phyloP scores from a whole-genome alignment of 352 stramenopile genomes.

The Phytophthora podocarpi region DNA sequence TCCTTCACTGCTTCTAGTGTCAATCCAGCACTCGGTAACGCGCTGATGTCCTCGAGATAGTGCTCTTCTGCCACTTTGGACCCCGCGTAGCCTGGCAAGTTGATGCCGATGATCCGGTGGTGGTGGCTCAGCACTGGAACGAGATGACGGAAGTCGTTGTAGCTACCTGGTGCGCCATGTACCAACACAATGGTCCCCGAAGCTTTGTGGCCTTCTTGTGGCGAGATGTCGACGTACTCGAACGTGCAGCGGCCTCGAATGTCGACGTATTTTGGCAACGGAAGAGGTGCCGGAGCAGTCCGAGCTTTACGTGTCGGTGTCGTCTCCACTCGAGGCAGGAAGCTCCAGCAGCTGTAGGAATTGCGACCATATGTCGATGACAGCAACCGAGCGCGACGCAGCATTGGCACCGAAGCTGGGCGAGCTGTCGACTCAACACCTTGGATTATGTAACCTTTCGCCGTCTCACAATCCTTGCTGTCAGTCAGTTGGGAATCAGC shows the following conservation, averaged over 20 bases:
- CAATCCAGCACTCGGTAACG: constrained; percentile 34
- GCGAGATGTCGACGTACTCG: constrained; percentile 42
- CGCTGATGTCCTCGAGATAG: constrained; percentile 41
- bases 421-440: constrained; percentile 29
- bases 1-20: constrained; percentile 34
- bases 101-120: constrained; percentile 55
- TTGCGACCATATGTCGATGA: constrained; percentile 7
- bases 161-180: constrained; percentile 60
- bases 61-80: constrained; percentile 32
- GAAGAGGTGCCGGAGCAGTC: constrained; percentile 31
- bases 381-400: constrained; percentile 12
- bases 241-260: constrained; percentile 36
- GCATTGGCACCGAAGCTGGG: constrained; percentile 5
- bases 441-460: constrained; percentile 18
- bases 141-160: constrained; percentile 60
- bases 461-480: constrained; percentile 18
- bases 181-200: constrained; percentile 50
- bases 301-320: constrained; percentile 11
- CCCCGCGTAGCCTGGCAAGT: constrained; percentile 55
- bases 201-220: constrained; percentile 7
- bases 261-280: constrained; percentile 32
- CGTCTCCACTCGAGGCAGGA: constrained; percentile 24
- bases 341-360: constrained; percentile 19
- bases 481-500: constrained; percentile 21
- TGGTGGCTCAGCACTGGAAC: constrained; percentile 40